Base-by-base conservation (phyloP, 2,329 filamentous ascomycete genomes). In the Penicillium griseofulvum region DNA sequence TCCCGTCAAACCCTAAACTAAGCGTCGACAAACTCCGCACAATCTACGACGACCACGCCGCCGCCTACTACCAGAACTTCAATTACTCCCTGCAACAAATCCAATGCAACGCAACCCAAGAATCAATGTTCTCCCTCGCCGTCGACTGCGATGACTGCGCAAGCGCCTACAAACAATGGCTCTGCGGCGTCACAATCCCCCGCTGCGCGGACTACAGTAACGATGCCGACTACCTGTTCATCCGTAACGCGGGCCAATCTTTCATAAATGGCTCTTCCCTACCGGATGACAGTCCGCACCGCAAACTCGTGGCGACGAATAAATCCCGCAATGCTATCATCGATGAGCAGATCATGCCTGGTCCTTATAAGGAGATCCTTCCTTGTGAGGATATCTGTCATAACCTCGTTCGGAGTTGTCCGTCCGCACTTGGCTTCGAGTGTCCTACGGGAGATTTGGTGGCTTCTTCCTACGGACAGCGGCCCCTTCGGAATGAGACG, bases 301-400 rank as follows among this genome's bases (percentile, higher is more conserved):
- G 71, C 11, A 70, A 63, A 6, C 63, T 58, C 19, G 76, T 80
- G 4, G 77, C 75, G 4, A 76, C 71, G 50, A 86, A 81, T 54
- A 72, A 76, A 9, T 90, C 87, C 12, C 83, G 92, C 17, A 93
- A 91, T 65, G 69, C 80, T 0, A 75, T 83, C 45, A 94, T 97
- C 63, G 91, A 97, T 66, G 65, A 78, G 2, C 62, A 76, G 1
- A 85, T 97, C 55, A 74, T 81, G 58, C 92, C 94, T 0, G 94
- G 94, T 0, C 94, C 94, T 0, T 97, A 99, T 75, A 95, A 92
- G 69, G 94, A 99, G 76, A 79, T 97, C 19, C 77, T 96, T 9
- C 94, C 94, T 0, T 97, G 93, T 67, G 84, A 89, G 57, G 88
- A 96, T 61, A 76, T 97, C 48, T 99, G 94, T 76, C 94, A 91